Base-by-base conservation (phyloP, 257 asterid species). In the Petrea volubilis region DNA sequence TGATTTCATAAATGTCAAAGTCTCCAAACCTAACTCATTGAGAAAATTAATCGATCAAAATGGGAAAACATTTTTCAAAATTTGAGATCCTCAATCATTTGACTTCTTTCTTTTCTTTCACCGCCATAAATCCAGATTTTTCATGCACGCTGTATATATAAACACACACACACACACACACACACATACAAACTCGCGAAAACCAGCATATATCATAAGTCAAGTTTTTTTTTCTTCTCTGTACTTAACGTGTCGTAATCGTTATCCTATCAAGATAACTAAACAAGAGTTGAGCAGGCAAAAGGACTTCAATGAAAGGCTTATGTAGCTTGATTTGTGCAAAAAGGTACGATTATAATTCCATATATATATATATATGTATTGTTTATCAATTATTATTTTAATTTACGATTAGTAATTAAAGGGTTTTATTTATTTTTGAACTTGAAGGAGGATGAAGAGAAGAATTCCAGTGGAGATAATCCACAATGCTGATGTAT, bases 401-500 rank as follows among this genome's bases (percentile, higher is more conserved):
- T 36, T 7, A 28, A 3, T 27, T 4, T 17, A 0, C 1, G 6
- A n/a, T 18, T 1, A 31, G 25, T 3, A 0, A 34, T 8, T 17
- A 24, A 24, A 17, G 27, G 57, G 20, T 50, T 50, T 9, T 52
- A 33, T 31, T 23, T 4, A n/a, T 18, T 50, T 52, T 55, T 55
- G 20, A 60, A 31, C 31, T 34, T 69, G 52, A 34, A 70, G 28
- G 4, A 73, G 56, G 73, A 73, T 47, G 69, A 65, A 31, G 18
- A 1, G 69, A 27, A 1, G 69, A 27, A 33, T 10, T 36, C 64
- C 67, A 8, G 44, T 28, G 34, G 87, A 77, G 52, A 59, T 78
- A 27, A 56, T 70, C 1, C 75, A 77, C 38, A 59, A 56, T 46
- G 68, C 62, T 0, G 87, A 74, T 40, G 83, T 70, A n/a, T 81